Conservation (phyloP, 495 filamentous ascomycete species). For the Annulohypoxylon bovei region DNA sequence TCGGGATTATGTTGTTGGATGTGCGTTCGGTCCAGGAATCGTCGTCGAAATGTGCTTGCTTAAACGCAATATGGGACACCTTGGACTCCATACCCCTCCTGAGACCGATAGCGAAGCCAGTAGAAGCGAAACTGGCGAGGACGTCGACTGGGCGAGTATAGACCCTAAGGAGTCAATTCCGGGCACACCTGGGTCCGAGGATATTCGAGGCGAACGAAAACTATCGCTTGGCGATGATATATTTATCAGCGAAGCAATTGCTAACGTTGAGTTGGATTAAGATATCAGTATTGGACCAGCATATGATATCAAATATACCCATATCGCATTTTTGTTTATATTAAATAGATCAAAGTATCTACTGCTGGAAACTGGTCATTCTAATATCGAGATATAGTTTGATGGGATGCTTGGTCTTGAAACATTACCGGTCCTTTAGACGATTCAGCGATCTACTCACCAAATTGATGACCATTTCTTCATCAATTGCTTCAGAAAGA, state of each 20-base stretch:
- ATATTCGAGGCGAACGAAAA: conserved; percentile 18
- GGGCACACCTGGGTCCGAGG: conserved; percentile 34
- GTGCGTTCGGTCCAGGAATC: conserved; percentile 73
- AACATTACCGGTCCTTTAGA: too few relatives aligned
- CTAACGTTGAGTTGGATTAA: conserved; percentile 36
- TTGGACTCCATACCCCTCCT: conserved; percentile 51
- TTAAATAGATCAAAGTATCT: not conserved
- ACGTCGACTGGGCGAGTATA: conserved; percentile 39
- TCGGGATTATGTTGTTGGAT: conserved; percentile 67
- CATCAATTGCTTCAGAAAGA: too few relatives aligned
- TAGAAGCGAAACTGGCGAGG: conserved; percentile 51
- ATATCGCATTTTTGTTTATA: conserved; percentile 9
- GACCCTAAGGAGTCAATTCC: conserved; percentile 36
- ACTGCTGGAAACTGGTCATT: not conserved
- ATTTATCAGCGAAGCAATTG: conserved; percentile 33
- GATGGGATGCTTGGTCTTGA: too few relatives aligned
- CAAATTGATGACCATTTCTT: too few relatives aligned
- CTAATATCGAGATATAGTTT: too few relatives aligned
- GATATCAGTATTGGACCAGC: not conserved
- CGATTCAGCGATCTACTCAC: too few relatives aligned
- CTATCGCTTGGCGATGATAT: conserved; percentile 10
- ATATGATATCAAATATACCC: conserved; percentile 28
- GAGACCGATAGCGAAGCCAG: conserved; percentile 59
- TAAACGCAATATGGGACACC: conserved; percentile 52
- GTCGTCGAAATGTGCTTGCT: conserved; percentile 70